Base-by-base conservation (phyloP, 345 rosid genomes). In the Syzygium jambos region DNA sequence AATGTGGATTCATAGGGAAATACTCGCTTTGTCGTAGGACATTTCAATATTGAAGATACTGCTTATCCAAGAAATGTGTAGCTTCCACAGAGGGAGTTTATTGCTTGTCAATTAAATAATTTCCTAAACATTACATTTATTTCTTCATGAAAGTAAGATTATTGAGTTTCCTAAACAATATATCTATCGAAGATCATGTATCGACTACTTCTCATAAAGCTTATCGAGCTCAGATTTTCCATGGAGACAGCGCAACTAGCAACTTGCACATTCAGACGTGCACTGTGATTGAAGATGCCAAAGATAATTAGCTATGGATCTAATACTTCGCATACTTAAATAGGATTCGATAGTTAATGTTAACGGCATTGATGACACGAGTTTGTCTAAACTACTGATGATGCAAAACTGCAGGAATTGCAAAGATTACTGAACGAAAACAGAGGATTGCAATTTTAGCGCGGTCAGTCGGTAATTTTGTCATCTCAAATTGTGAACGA, bases 41-140 rank as follows among this genome's bases (percentile, higher is more conserved):
- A 65, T 65, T 65, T 1, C 2, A 65, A 65, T 61, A 7, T 12
- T 61, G 19, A 61, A n/a, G 34, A 61, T 1, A n/a, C 1, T 11
- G 1, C 1, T 61, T n/a, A 61, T 61, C 14, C 0, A 61, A 61
- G 15, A n/a, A 16, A 61, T 65, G 4, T 16, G 4, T 16, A 4
- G 1, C 3, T 0, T 65, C 5, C 30, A 29, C 14, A 63, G 1
- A 63, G 19, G 27, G 1, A 63, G 19, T 14, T n/a, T 29, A 63
- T 1, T 63, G 0, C 10, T 13, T 14, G 5, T 63, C 9, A n/a
- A 63, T 14, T 63, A 30, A 63, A 7, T 29, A n/a, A 29, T 29
- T 63, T 63, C 2, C 21, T 29, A 63, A 63, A n/a, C 7, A 63
- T 6, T n/a, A n/a, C 14, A 63, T 12, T 63, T 7, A 63, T 63